Percentiles rank a stretch among this genome's conserved stretches.
Evolutionary conservation across 169 alveolate species (phyloP).

Genomic region (Plasmodium blacklocki): DNA sequence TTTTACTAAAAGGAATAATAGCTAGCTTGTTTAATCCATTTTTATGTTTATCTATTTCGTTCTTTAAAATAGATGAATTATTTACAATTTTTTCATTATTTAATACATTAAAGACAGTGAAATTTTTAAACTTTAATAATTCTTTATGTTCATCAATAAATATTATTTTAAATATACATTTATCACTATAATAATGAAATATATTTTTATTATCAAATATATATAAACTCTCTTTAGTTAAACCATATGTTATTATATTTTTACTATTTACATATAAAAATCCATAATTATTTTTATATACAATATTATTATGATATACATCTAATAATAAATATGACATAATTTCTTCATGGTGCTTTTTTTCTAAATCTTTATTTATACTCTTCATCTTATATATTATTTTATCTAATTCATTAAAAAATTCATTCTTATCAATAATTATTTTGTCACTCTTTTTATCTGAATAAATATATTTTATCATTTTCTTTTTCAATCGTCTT

Average conservation of each 20-base stretch:
- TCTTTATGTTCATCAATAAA: slow-evolving; percentile 43
- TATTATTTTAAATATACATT: slow-evolving; percentile 48
- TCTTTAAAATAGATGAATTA: slow-evolving; percentile 12
- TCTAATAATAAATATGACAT: slow-evolving; percentile 40
- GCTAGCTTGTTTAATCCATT: slow-evolving; percentile 54
- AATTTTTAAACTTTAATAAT: slow-evolving; percentile 10
- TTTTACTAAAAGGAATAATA: slow-evolving; percentile 65
- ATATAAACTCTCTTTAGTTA: slow-evolving; percentile 30
- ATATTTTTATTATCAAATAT: slow-evolving; percentile 63
- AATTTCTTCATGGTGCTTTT: slow-evolving; percentile 41
- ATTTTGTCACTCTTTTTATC: slow-evolving; percentile 39
- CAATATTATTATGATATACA: slow-evolving; percentile 43
- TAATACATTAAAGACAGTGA: slow-evolving; percentile 47
- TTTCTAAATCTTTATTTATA: slow-evolving; percentile 20
- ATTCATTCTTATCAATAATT: slow-evolving; percentile 30
- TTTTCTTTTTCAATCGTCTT: slow-evolving; percentile 29
- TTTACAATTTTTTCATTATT: slow-evolving; percentile 54
- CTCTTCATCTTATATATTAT: slow-evolving; percentile 40
- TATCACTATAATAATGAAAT: slow-evolving; percentile 67
- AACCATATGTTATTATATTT: slow-evolving; percentile 56
- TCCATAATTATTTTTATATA: slow-evolving; percentile 30
- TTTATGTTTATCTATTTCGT: slow-evolving; percentile 52
- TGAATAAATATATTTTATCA: slow-evolving; percentile 25
- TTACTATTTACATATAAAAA: slow-evolving; percentile 34
- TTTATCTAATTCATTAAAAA: slow-evolving; percentile 40